A percentile compares a stretch with the other conserved stretches of the same genome.
Conservation (phyloP, 176 grass and related monocot species). For the Bonia amplexicaulis region DNA sequence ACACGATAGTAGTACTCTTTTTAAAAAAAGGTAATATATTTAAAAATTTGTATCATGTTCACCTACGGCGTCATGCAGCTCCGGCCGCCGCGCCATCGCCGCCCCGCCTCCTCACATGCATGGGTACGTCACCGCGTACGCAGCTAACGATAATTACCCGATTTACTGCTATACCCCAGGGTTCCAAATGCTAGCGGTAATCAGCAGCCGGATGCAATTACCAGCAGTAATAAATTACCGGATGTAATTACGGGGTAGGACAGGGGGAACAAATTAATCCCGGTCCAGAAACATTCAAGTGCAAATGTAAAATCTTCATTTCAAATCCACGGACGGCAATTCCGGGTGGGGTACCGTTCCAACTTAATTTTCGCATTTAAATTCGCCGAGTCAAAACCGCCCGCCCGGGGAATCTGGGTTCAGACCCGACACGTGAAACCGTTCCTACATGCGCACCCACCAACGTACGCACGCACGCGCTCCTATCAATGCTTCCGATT, state of each 20-base stretch:
- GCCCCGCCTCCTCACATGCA: constrained; percentile 48
- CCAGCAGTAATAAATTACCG: neutral
- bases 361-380: neutral
- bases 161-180: neutral
- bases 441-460: neutral
- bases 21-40: too few species aligned
- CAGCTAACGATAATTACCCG: neutral
- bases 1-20: too few species aligned
- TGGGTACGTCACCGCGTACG: constrained; percentile 47
- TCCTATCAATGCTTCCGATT: neutral
- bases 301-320: neutral
- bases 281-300: neutral
- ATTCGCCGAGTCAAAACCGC: neutral
- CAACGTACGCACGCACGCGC: neutral
- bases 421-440: neutral
- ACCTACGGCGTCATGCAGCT: constrained; percentile 55
- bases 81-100: constrained; percentile 59
- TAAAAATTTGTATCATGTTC: too few species aligned
- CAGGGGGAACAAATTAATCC: too few species aligned
- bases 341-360: neutral
- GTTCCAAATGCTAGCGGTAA: neutral
- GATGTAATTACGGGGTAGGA: neutral
- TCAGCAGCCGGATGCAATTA: neutral
- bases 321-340: neutral
- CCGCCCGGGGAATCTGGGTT: neutral